These are phyloP conservation scores for Kwoniella dejecticola DNA, from an alignment of 768 basidiomycete species.

Conservation along the genomic window DNA sequence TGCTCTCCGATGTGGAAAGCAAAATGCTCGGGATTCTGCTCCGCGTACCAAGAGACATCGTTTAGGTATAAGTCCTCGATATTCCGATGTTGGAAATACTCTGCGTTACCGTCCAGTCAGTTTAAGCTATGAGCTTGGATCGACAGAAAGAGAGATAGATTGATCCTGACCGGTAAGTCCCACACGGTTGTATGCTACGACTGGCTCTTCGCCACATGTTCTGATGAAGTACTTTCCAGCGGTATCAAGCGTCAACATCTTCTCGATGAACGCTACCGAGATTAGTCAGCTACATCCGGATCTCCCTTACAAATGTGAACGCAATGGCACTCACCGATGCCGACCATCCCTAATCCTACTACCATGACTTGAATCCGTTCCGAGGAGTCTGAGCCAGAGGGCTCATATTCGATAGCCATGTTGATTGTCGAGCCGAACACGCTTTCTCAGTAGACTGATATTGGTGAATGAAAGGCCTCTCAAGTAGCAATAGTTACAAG, in stretches of 20 bases:
- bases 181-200: constrained; percentile 50
- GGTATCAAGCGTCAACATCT: constrained; percentile 65
- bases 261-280: constrained; percentile 67
- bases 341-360: constrained; percentile 68
- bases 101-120: constrained; percentile 24
- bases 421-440: no score
- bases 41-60: constrained; percentile 63
- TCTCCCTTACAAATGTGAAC: background rate
- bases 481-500: no score
- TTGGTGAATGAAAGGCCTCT: no score
- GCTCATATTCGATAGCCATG: background rate
- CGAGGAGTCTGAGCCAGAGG: background rate
- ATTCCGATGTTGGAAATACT: constrained; percentile 66
- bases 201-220: constrained; percentile 65
- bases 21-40: constrained; percentile 65
- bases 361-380: constrained; percentile 49
- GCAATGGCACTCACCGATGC: constrained; percentile 55
- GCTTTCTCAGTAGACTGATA: no score
- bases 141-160: background rate
- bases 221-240: constrained; percentile 61
- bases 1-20: constrained; percentile 51
- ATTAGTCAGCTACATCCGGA: background rate
- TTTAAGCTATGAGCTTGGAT: no score
- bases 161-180: constrained; percentile 56
- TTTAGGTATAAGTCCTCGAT: constrained; percentile 67